Percentiles rank a stretch among this genome's conserved stretches.
phyloP scores from a whole-genome alignment of 2,329 filamentous ascomycete species.

The Microdochium nivale region DNA sequence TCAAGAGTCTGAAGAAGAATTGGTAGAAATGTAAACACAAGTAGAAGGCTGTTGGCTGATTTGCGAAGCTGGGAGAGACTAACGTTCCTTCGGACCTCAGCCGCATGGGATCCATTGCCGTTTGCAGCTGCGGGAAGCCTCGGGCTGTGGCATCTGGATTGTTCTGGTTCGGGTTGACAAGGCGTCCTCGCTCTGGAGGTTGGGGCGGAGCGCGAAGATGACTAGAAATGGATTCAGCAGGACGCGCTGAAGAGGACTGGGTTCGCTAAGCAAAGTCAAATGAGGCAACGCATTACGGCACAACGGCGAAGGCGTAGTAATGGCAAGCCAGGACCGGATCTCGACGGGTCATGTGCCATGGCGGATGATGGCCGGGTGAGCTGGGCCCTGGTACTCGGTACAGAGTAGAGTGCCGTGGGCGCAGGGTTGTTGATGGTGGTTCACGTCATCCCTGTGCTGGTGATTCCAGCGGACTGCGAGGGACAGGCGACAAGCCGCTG shows the following conservation, averaged over 20 bases:
- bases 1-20: too few relatives aligned
- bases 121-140: too few relatives aligned
- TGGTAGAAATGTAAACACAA: too few relatives aligned
- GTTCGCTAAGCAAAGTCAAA: neutral
- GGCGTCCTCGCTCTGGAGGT: too few relatives aligned
- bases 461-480: neutral
- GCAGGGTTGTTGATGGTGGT: neutral
- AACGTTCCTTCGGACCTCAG: too few relatives aligned
- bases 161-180: too few relatives aligned
- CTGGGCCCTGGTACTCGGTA: neutral
- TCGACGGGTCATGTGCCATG: neutral
- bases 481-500: neutral
- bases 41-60: too few relatives aligned
- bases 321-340: neutral
- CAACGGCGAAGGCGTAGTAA: neutral
- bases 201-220: neutral
- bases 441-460: neutral
- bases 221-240: neutral
- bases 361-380: too few relatives aligned
- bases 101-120: too few relatives aligned
- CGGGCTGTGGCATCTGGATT: too few relatives aligned
- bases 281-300: neutral
- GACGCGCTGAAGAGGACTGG: neutral
- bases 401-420: neutral
- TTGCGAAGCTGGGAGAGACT: too few relatives aligned